Evolutionary conservation across 148 eudicot species (phyloP).

Genomic region (Nepenthes mirabilis): DNA sequence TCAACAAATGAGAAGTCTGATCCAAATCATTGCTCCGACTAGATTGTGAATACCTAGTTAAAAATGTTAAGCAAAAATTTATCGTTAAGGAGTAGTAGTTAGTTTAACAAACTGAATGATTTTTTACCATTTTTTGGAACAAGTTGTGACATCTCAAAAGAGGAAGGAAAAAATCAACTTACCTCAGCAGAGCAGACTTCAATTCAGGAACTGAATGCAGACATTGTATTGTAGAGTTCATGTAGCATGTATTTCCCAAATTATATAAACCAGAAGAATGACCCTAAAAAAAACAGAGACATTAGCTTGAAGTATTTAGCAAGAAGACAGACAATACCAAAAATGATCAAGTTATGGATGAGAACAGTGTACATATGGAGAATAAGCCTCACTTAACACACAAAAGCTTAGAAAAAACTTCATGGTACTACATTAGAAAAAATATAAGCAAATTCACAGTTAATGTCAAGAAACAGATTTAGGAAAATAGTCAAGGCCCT

Average conservation of each 20-base stretch:
- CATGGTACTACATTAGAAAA: no score
- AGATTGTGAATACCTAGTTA: slow-evolving; percentile 66
- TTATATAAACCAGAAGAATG: slow-evolving; percentile 89
- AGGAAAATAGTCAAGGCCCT: no score
- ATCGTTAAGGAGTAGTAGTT: no score
- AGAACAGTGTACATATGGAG: background rate
- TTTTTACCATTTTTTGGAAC: background rate
- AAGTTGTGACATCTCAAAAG: background rate
- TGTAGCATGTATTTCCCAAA: slow-evolving; percentile 94
- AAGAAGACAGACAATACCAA: background rate
- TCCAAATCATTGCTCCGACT: slow-evolving; percentile 69
- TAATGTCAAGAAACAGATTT: no score
- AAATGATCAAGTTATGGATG: slow-evolving; percentile 2
- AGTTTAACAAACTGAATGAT: background rate
- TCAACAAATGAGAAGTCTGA: slow-evolving; percentile 78
- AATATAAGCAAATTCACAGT: no score
- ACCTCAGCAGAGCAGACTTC: slow-evolving; percentile 78
- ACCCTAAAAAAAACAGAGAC: slow-evolving; percentile 35
- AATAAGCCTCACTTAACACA: background rate
- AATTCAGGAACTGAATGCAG: slow-evolving; percentile 94
- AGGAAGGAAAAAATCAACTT: slow-evolving; percentile 9
- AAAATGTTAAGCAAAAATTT: slow-evolving; percentile 1
- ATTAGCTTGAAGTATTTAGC: background rate
- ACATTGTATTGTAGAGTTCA: slow-evolving; percentile 95
- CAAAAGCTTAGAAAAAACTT: no score